Evolutionary conservation across 805 yeast genomes (phyloP).

Genomic region (Deakozyma indianensis): DNA sequence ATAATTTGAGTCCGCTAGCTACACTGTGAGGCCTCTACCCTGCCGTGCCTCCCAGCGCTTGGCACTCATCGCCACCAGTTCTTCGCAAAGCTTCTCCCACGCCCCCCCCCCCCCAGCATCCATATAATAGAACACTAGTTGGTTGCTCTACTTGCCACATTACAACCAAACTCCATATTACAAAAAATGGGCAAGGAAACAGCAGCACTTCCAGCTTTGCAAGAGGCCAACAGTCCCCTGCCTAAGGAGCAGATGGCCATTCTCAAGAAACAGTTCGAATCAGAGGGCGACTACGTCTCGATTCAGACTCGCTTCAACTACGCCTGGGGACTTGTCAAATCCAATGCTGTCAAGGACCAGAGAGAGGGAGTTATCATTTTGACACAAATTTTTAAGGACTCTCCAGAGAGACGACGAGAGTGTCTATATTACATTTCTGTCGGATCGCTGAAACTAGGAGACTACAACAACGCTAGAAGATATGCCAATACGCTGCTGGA

Average conservation of each 20-base stretch:
- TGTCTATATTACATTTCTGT: slow-evolving; percentile 75
- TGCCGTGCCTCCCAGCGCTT: too few species aligned
- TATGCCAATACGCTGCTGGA: slow-evolving; percentile 65
- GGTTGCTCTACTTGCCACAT: too few species aligned
- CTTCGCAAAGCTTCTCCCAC: too few species aligned
- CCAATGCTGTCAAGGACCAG: slow-evolving; percentile 46
- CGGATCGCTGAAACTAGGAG: slow-evolving; percentile 81
- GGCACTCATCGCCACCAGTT: too few species aligned
- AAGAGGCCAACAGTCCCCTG: slow-evolving; percentile 29
- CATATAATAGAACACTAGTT: too few species aligned
- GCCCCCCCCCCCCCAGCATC: too few species aligned
- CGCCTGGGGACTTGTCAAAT: slow-evolving; percentile 91
- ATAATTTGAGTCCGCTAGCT: too few species aligned
- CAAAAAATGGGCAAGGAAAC: neutral
- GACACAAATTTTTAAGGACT: slow-evolving; percentile 44
- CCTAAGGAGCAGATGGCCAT: slow-evolving; percentile 63
- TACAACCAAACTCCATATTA: too few species aligned
- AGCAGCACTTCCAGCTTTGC: slow-evolving; percentile 13
- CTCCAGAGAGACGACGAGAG: slow-evolving; percentile 76
- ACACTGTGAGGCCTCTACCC: too few species aligned
- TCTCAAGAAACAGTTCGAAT: slow-evolving; percentile 58
- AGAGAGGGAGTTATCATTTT: slow-evolving; percentile 67
- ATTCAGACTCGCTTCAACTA: slow-evolving; percentile 82
- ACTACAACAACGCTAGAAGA: slow-evolving; percentile 70
- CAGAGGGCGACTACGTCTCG: slow-evolving; percentile 68